Percentiles rank a stretch among this genome's conserved stretches.
phyloP scores from a whole-genome alignment of 805 yeast genomes.

The Hanseniaspora hatyaiensis region DNA sequence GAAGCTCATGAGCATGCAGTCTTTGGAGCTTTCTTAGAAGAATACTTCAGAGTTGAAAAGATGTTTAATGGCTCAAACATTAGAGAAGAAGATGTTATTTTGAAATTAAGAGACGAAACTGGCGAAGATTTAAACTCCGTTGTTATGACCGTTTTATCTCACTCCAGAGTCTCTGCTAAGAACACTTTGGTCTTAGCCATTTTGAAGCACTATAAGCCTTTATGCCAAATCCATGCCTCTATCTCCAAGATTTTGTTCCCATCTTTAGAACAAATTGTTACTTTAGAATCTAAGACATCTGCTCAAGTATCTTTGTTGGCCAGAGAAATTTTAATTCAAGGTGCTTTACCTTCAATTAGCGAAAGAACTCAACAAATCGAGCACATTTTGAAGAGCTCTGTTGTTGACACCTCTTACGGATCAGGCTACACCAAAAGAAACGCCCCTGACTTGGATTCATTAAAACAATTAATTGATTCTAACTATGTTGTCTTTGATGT shows the following conservation, averaged over 20 bases:
- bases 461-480: conserved; percentile 89
- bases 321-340: conserved; percentile 89
- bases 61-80: conserved; percentile 64
- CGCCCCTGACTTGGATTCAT: conserved; percentile 65
- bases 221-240: conserved; percentile 58
- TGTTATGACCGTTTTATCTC: conserved; percentile 65
- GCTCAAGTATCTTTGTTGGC: conserved; percentile 93
- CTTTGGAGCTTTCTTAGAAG: conserved; percentile 55
- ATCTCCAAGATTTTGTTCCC: conserved; percentile 58
- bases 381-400: conserved; percentile 85
- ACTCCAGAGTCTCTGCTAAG: conserved; percentile 85
- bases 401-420: conserved; percentile 80
- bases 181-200: conserved; percentile 81
- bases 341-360: conserved; percentile 88
- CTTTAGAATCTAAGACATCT: conserved; percentile 77
- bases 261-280: conserved; percentile 67
- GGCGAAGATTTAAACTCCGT: conserved; percentile 65
- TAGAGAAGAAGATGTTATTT: conserved; percentile 81
- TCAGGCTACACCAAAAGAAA: conserved; percentile 65
- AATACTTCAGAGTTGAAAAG: conserved; percentile 67
- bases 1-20: conserved; percentile 72
- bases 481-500: conserved; percentile 95
- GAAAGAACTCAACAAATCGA: conserved; percentile 96
- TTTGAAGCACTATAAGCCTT: conserved; percentile 67
- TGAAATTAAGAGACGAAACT: conserved; percentile 78